A percentile compares a stretch with the other conserved stretches of the same genome.
phyloP scores from a whole-genome alignment of 140 eudicot species.

The Bidens hawaiensis region DNA sequence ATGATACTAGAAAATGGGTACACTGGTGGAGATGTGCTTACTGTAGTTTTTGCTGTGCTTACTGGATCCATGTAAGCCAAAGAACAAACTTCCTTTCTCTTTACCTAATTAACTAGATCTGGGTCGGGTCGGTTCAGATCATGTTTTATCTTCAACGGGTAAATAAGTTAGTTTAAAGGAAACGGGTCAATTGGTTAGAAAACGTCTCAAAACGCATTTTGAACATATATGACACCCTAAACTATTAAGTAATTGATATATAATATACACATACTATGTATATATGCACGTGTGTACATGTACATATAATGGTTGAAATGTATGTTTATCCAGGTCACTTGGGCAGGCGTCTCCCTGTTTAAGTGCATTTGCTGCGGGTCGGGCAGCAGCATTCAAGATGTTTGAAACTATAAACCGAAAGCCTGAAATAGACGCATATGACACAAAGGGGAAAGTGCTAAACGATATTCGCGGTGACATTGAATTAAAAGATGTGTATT shows the following conservation, averaged over 20 bases:
- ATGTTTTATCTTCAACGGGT: not conserved
- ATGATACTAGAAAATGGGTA: conserved; percentile 64
- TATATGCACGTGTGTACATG: no score
- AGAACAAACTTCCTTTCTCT: not conserved
- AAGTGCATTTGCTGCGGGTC: conserved; percentile 93
- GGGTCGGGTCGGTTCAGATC: no score
- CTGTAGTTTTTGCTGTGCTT: conserved; percentile 62
- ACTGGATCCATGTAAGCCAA: conserved; percentile 84
- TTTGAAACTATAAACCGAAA: conserved; percentile 79
- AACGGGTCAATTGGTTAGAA: no score
- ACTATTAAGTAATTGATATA: no score
- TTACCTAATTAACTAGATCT: not conserved
- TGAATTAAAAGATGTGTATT: conserved; percentile 56
- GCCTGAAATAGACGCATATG: conserved; percentile 78
- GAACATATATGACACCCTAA: no score
- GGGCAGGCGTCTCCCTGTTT: conserved; percentile 91
- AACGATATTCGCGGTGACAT: conserved; percentile 76
- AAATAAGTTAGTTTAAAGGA: not conserved
- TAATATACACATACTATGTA: no score
- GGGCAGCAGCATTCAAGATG: conserved; percentile 95
- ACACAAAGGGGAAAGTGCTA: conserved; percentile 58
- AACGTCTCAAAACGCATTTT: no score
- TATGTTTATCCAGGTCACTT: conserved; percentile 62
- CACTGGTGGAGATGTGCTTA: conserved; percentile 67
- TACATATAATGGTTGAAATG: no score